Conservation (phyloP, 768 basidiomycete genomes). For the Suillus discolor region DNA sequence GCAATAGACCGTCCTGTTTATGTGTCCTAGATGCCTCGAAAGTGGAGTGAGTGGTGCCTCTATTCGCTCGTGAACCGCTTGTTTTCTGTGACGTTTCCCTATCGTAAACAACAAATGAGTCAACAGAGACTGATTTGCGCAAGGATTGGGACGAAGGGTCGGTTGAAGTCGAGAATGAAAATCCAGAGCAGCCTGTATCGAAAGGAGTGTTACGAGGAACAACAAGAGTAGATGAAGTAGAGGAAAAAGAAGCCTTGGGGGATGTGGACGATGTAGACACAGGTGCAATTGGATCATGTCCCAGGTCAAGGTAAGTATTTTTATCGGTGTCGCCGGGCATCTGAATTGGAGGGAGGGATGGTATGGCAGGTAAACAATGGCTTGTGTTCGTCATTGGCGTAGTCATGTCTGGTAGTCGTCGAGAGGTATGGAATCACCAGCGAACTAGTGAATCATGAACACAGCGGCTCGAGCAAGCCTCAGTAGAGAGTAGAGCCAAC, state of each 20-base stretch:
- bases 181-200: background rate
- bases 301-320: conserved; percentile 4
- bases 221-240: conserved; percentile 43
- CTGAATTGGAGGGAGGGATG: conserved; percentile 46
- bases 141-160: conserved; percentile 39
- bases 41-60: conserved; percentile 39
- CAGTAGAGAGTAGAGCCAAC: background rate
- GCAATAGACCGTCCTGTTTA: conserved; percentile 31
- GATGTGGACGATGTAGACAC: conserved; percentile 37
- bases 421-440: background rate
- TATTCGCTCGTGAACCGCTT: conserved; percentile 38
- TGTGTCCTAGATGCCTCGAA: conserved; percentile 36
- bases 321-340: conserved; percentile 38
- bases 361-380: conserved; percentile 38
- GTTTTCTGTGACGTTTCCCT: conserved; percentile 36
- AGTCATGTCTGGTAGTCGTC: conserved; percentile 22
- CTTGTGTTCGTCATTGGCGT: conserved; percentile 17
- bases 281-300: conserved; percentile 20
- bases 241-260: conserved; percentile 43
- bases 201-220: conserved; percentile 10
- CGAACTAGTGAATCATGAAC: background rate
- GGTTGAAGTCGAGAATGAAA: conserved; percentile 18
- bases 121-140: conserved; percentile 77
- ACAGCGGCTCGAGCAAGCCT: conserved; percentile 1
- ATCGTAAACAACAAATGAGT: conserved; percentile 63